Evolutionary conservation across 163 green algal genomes (phyloP).

Genomic region (Scenedesmus sp.): DNA sequence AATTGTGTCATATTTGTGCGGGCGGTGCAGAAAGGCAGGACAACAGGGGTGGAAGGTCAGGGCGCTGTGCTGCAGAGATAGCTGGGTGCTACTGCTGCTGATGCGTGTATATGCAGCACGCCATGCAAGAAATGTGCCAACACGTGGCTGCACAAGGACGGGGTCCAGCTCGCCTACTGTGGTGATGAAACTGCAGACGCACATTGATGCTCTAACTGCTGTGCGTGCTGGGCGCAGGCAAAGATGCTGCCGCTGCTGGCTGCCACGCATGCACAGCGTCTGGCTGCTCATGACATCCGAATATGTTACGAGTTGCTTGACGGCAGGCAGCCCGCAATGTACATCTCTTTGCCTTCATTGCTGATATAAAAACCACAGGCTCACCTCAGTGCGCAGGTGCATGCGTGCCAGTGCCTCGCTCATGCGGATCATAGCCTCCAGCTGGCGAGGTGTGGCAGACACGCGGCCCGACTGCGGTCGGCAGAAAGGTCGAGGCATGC

Average conservation of each 20-base stretch:
- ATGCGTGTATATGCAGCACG: background rate
- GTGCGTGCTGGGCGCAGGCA: background rate
- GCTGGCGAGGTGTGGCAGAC: conserved; percentile 96
- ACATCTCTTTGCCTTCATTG: too few species aligned
- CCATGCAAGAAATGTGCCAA: too few species aligned
- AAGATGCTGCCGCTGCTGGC: background rate
- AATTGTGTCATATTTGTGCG: too few species aligned
- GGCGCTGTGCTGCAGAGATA: background rate
- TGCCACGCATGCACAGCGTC: background rate
- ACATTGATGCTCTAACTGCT: background rate
- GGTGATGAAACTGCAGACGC: background rate
- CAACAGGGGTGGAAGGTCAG: background rate
- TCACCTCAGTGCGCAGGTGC: conserved; percentile 76
- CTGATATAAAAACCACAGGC: background rate
- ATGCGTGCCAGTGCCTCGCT: conserved; percentile 94
- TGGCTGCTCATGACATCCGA: too few species aligned
- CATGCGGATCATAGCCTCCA: conserved; percentile 96
- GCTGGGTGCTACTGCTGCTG: too few species aligned
- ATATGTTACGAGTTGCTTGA: too few species aligned
- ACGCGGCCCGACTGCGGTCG: conserved; percentile 68
- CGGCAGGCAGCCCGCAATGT: too few species aligned
- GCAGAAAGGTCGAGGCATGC: background rate
- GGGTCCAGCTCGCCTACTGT: background rate
- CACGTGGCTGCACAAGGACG: background rate
- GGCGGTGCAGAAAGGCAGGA: background rate